Percentiles rank a stretch among this genome's conserved stretches.
These are phyloP conservation scores for Ustilago trichophora DNA, from an alignment of 1,284 basidiomycete genomes.

Conservation along the genomic window DNA sequence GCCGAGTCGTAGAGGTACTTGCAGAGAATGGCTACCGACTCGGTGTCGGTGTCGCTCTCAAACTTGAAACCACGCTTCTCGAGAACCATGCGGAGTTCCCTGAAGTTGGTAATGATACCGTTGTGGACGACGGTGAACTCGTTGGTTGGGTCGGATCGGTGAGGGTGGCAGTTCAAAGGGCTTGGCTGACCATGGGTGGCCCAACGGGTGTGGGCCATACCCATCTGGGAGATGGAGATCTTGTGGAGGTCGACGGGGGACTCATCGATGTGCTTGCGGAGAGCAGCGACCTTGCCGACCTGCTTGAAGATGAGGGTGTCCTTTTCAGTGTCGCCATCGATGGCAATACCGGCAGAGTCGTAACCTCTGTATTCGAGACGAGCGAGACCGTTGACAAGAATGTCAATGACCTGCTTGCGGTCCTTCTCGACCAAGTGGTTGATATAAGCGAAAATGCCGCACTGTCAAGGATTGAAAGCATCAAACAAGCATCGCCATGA, in stretches of 20 bases:
- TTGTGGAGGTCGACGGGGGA: constrained; percentile 82
- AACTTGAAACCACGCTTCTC: constrained; percentile 96
- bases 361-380: constrained; percentile 98
- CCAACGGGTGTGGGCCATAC: constrained; percentile 99
- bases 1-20: constrained; percentile 98
- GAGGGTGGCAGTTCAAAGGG: constrained; percentile 92
- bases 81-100: constrained; percentile 88
- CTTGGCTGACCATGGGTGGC: constrained; percentile 93
- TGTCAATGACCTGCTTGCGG: constrained; percentile 90
- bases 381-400: constrained; percentile 88
- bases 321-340: constrained; percentile 88
- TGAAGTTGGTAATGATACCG: constrained; percentile 96
- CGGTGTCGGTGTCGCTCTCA: constrained; percentile 96
- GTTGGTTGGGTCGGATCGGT: constrained; percentile 80
- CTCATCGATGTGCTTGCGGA: constrained; percentile 88
- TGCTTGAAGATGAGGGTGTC: constrained; percentile 90
- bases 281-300: constrained; percentile 94
- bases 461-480: too few relatives aligned
- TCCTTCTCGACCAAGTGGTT: constrained; percentile 71
- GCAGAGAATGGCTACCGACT: constrained; percentile 92
- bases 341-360: constrained; percentile 89
- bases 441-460: constrained; percentile 66
- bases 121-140: constrained; percentile 98
- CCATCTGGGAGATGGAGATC: constrained; percentile 86
- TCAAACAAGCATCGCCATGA: too few relatives aligned